Conservation (phyloP, 1,284 basidiomycete genomes). For the Flammula alnicola region DNA sequence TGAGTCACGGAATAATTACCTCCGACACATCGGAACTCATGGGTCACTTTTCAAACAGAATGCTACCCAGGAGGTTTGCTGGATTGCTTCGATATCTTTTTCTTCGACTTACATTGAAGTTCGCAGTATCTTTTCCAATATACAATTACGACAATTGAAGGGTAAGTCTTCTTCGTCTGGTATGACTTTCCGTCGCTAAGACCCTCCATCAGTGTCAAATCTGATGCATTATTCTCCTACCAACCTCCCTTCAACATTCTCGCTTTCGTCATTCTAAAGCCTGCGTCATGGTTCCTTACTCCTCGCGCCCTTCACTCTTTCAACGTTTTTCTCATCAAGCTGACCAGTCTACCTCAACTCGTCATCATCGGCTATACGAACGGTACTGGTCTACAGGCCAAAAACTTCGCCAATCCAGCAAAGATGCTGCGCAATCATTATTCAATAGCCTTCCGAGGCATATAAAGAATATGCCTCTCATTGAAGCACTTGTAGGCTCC, state of each 20-base stretch:
- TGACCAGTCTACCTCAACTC: conserved; percentile 82
- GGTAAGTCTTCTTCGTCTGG: conserved; percentile 49
- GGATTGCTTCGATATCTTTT: conserved; percentile 2
- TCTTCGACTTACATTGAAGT: conserved; percentile 6
- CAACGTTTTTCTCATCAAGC: conserved; percentile 84
- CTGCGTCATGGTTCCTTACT: conserved; percentile 71
- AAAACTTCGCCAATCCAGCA: conserved; percentile 52
- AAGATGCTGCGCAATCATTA: conserved; percentile 55
- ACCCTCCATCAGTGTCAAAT: conserved; percentile 65
- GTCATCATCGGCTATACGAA: conserved; percentile 82
- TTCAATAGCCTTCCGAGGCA: conserved; percentile 70
- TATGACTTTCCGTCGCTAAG: background rate
- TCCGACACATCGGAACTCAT: background rate
- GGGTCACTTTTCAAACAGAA: conserved; percentile 50
- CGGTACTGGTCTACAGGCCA: conserved; percentile 62
- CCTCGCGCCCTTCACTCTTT: conserved; percentile 77
- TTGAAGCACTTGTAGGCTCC: conserved; percentile 74
- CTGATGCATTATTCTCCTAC: conserved; percentile 90
- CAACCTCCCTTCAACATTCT: conserved; percentile 86
- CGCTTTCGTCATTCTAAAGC: conserved; percentile 79
- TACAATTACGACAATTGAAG: conserved; percentile 87
- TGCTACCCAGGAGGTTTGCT: conserved; percentile 75
- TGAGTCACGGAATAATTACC: conserved; percentile 39
- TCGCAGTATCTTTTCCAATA: conserved; percentile 85
- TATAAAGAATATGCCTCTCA: conserved; percentile 71